Base-by-base conservation (phyloP, 805 yeast species). In the Starmerella kuoi region DNA sequence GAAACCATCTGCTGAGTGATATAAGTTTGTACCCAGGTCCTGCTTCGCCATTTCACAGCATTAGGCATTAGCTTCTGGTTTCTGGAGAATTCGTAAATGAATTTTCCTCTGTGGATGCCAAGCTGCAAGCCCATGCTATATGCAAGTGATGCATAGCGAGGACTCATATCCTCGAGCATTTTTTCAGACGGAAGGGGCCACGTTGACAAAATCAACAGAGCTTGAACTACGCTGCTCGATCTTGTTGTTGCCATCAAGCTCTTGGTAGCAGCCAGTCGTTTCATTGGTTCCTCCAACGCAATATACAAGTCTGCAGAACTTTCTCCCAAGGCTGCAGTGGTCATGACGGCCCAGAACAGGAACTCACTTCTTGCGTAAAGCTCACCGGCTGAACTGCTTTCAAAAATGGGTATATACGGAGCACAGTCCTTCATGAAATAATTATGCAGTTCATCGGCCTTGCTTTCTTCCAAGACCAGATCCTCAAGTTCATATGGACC, bases 151-250 rank as follows among this genome's bases (percentile, higher is more conserved):
- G 83, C 76, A 60, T 85, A 87, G 55, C 96, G 68, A 55, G 84
- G 86, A 2, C 94, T 80, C 56, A 91, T 79, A 57, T 87, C 96
- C 61, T 87, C 96, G 45, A 87, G 66, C 17, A 87, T 88, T 55
- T 86, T 87, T 55, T 82, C 87, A 55, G 86, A 86, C 0, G 96
- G 96, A 35, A 87, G 61, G 0, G 95, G 95, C 96, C 96, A 87
- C 14, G 76, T 76, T 23, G 87, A 76, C 23, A 87, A 65, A n/a
- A 87, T 79, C 21, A 87, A 63, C 31, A 87, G 65, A 0, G 95
- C 94, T 57, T 87, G 96, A 6, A 87, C 84, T 31, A 87, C 87
- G 59, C 87, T 95, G 0, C 95, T 83, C 2, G 94, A 82, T 56
- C 96, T 70, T 2, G 96, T 95, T 0, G 96, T 87, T 44, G 87